These are phyloP conservation scores for Fagopyrum esculentum DNA, from an alignment of 148 eudicot genomes.

Conservation along the genomic window DNA sequence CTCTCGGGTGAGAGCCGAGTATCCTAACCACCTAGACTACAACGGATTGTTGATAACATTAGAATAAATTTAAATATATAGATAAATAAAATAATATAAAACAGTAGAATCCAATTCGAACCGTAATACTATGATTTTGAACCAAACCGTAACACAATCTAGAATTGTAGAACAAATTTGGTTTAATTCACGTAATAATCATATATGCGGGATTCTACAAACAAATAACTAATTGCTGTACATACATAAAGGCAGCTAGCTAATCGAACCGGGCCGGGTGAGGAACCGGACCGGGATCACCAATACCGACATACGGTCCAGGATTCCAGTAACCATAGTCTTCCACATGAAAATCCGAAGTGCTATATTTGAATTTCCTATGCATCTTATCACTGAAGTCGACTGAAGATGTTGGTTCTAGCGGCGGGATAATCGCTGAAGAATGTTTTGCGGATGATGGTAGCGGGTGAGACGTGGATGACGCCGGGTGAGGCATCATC, in stretches of 20 bases:
- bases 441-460: not conserved
- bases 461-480: not conserved
- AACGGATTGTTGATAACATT: conserved; percentile 39
- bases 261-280: not conserved
- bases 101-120: too few relatives aligned
- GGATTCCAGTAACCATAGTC: conserved; percentile 6
- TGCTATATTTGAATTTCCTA: not conserved
- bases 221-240: too few relatives aligned
- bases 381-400: not conserved
- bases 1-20: conserved; percentile 99
- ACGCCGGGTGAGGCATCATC: not conserved
- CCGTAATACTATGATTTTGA: too few relatives aligned
- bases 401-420: not conserved
- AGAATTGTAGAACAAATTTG: too few relatives aligned
- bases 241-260: not conserved
- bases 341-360: not conserved
- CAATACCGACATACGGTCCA: not conserved
- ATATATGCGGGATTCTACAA: too few relatives aligned
- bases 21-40: conserved; percentile 99
- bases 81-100: not conserved
- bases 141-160: too few relatives aligned
- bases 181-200: too few relatives aligned
- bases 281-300: not conserved
- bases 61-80: too few relatives aligned
- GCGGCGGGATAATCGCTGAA: not conserved